Evolutionary conservation across 768 basidiomycete species (phyloP).

Genomic region (Macrolepiota albuminosa): DNA sequence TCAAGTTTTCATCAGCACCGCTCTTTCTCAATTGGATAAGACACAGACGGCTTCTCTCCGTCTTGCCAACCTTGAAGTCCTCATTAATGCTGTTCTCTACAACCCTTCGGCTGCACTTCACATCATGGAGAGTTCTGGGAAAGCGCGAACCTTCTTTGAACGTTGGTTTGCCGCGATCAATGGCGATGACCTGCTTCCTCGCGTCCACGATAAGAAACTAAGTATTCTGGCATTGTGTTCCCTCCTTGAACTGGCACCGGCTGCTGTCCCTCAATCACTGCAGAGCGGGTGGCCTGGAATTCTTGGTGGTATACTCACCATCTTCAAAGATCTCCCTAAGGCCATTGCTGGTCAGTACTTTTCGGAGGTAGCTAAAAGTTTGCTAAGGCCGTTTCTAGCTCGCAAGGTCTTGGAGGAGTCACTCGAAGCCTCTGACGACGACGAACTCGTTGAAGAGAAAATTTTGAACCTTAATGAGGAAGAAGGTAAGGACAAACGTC

Average conservation of each 20-base stretch:
- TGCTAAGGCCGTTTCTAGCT: constrained; percentile 29
- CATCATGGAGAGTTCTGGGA: constrained; percentile 65
- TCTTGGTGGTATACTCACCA: constrained; percentile 60
- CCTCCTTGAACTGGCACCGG: constrained; percentile 65
- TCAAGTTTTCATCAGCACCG: constrained; percentile 57
- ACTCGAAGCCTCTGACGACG: constrained; percentile 32
- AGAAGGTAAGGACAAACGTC: constrained; percentile 40
- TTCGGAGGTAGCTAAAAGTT: background rate
- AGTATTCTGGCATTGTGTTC: constrained; percentile 72
- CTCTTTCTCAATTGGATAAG: constrained; percentile 56
- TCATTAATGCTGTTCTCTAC: constrained; percentile 80
- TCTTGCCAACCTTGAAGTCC: constrained; percentile 77
- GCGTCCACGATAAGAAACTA: constrained; percentile 90
- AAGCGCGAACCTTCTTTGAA: constrained; percentile 74
- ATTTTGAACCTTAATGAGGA: constrained; percentile 64
- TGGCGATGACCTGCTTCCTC: constrained; percentile 53
- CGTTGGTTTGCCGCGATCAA: constrained; percentile 79
- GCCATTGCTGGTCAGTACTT: constrained; percentile 60
- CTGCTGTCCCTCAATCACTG: constrained; percentile 50
- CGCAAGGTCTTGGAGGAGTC: constrained; percentile 59
- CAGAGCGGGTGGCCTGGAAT: constrained; percentile 74
- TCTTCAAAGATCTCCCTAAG: constrained; percentile 75
- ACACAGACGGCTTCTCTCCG: constrained; percentile 59
- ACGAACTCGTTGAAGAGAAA: constrained; percentile 49
- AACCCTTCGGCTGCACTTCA: constrained; percentile 76